Evolutionary conservation across 129 eudicot species (phyloP).

Genomic region (Pseudognaphalium luteoalbum): DNA sequence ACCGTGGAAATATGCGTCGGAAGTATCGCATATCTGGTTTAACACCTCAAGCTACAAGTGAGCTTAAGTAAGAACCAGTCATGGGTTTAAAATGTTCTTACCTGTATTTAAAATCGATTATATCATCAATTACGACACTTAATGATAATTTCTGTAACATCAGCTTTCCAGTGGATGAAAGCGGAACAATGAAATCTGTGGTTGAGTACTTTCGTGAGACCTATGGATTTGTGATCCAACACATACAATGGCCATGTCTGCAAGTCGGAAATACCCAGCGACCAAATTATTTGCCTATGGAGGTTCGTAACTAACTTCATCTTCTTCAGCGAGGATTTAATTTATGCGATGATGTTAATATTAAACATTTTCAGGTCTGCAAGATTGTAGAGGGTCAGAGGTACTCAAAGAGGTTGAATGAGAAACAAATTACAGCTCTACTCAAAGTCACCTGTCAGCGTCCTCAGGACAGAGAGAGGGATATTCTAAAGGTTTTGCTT

Average conservation of each 20-base stretch:
- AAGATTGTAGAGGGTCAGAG: constrained; percentile 96
- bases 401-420: constrained; percentile 81
- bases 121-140: neutral
- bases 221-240: constrained; percentile 77
- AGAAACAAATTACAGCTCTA: constrained; percentile 79
- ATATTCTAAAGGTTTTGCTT: constrained; percentile 66
- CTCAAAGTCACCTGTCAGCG: constrained; percentile 94
- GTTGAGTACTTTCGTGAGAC: constrained; percentile 94
- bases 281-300: constrained; percentile 92
- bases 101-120: constrained; percentile 2
- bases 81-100: neutral
- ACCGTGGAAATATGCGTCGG: constrained; percentile 75
- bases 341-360: neutral
- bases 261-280: constrained; percentile 92
- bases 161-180: constrained; percentile 92
- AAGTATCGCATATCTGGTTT: constrained; percentile 84
- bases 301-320: constrained; percentile 40
- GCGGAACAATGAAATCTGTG: constrained; percentile 76
- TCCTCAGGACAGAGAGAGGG: constrained; percentile 79
- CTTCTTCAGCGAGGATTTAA: neutral
- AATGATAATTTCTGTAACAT: neutral
- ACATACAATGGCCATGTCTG: constrained; percentile 87
- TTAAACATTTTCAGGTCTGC: constrained; percentile 58
- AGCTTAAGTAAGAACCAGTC: constrained; percentile 64
- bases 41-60: constrained; percentile 88